phyloP scores from a whole-genome alignment of 2,329 filamentous ascomycete genomes.

The Trichoderma sp. region DNA sequence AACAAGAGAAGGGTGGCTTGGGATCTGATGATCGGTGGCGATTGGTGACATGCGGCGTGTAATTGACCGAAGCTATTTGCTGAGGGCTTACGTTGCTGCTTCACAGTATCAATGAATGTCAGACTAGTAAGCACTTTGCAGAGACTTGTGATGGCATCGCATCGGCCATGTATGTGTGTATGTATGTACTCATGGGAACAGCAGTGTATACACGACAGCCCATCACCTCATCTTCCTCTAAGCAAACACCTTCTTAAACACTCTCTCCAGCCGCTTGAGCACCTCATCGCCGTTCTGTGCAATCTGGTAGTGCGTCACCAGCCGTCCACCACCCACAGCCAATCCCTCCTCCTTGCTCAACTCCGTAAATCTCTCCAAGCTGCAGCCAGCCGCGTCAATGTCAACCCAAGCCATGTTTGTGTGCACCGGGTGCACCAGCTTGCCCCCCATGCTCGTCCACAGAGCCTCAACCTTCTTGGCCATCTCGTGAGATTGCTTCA shows the following conservation, averaged over 20 bases:
- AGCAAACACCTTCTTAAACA: conserved; percentile 45
- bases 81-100: background rate
- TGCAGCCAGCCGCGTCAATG: conserved; percentile 56
- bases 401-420: conserved; percentile 95
- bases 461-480: conserved; percentile 64
- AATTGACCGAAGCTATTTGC: background rate
- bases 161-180: background rate
- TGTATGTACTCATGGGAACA: background rate
- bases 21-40: background rate
- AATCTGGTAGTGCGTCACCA: conserved; percentile 59
- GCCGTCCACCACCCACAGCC: conserved; percentile 37
- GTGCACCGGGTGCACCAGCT: conserved; percentile 65
- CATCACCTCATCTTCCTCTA: conserved; percentile 8
- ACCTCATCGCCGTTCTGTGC: conserved; percentile 58
- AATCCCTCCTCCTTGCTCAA: conserved; percentile 43
- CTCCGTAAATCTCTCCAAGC: conserved; percentile 36
- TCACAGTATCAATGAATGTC: background rate
- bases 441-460: conserved; percentile 69
- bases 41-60: background rate
- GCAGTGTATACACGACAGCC: background rate
- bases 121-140: background rate
- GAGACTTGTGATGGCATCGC: background rate
- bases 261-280: conserved; percentile 51
- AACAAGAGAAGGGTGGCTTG: background rate
- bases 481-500: conserved; percentile 57